Evolutionary conservation across 495 filamentous ascomycete genomes (phyloP).

Genomic region (Neurospora africana): DNA sequence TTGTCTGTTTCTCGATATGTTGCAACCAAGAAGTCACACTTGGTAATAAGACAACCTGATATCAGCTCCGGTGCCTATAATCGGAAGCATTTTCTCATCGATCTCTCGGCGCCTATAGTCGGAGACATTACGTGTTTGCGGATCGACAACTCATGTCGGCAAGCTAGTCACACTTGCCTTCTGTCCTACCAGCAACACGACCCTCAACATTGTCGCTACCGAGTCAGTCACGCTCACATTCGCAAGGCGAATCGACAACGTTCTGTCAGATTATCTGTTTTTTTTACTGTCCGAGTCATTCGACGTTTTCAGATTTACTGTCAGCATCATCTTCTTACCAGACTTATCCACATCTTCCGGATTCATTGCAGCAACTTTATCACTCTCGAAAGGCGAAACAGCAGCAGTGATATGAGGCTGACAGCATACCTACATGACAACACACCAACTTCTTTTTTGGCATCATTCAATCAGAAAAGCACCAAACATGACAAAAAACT

Average conservation of each 20-base stretch:
- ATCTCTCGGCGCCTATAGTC: not conserved
- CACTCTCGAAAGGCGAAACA: not conserved
- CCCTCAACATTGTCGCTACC: not conserved
- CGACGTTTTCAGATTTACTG: not conserved
- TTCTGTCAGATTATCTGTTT: not conserved
- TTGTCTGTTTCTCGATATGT: not conserved
- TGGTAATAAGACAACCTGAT: not conserved
- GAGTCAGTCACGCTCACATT: not conserved
- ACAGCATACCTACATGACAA: not conserved
- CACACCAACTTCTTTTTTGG: not conserved
- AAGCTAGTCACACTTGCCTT: not conserved
- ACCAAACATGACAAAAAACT: not conserved
- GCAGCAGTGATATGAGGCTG: not conserved
- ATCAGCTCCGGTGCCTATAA: not conserved
- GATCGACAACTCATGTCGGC: not conserved
- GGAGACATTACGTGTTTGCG: not conserved
- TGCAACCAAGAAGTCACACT: not conserved
- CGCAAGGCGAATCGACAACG: not conserved
- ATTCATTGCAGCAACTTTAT: not conserved
- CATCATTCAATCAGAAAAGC: not conserved
- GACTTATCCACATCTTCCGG: not conserved
- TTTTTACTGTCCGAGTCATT: not conserved
- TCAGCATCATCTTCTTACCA: not conserved
- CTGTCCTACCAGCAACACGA: not conserved
- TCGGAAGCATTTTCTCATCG: not conserved